Percentiles rank a stretch among this genome's conserved stretches.
phyloP scores from a whole-genome alignment of 768 basidiomycete species.

The Collybia sordida region DNA sequence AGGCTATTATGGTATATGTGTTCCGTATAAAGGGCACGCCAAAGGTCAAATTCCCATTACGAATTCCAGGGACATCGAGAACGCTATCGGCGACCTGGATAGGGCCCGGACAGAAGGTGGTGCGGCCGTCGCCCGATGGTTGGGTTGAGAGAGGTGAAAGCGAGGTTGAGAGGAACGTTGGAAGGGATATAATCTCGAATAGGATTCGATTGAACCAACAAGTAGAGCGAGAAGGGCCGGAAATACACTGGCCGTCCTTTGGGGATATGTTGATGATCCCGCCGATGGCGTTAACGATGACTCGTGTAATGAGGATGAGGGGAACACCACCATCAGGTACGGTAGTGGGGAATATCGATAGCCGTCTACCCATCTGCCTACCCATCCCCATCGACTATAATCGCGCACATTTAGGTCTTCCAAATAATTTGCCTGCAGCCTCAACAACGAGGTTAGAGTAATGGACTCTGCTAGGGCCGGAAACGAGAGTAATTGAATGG shows the following conservation, averaged over 20 bases:
- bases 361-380: slow-evolving; percentile 33
- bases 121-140: slow-evolving; percentile 39
- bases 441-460: slow-evolving; percentile 50
- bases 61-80: slow-evolving; percentile 32
- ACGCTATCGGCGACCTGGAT: slow-evolving; percentile 56
- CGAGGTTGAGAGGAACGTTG: slow-evolving; percentile 66
- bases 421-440: slow-evolving; percentile 45
- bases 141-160: too few species aligned
- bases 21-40: slow-evolving; percentile 79
- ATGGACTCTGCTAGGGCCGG: slow-evolving; percentile 49
- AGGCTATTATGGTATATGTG: slow-evolving; percentile 76
- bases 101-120: slow-evolving; percentile 59
- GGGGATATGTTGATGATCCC: slow-evolving; percentile 66
- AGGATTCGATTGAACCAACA: neutral
- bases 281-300: slow-evolving; percentile 73
- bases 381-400: slow-evolving; percentile 61
- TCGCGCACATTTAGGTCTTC: slow-evolving; percentile 56
- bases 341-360: slow-evolving; percentile 56
- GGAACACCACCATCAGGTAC: slow-evolving; percentile 77
- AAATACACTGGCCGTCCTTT: slow-evolving; percentile 60
- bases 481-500: slow-evolving; percentile 55
- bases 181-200: slow-evolving; percentile 78
- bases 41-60: slow-evolving; percentile 68
- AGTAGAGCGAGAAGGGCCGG: slow-evolving; percentile 1
- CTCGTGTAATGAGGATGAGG: slow-evolving; percentile 56